Evolutionary conservation across 305 asterid species (phyloP).

Genomic region (Fraxinus velutina): DNA sequence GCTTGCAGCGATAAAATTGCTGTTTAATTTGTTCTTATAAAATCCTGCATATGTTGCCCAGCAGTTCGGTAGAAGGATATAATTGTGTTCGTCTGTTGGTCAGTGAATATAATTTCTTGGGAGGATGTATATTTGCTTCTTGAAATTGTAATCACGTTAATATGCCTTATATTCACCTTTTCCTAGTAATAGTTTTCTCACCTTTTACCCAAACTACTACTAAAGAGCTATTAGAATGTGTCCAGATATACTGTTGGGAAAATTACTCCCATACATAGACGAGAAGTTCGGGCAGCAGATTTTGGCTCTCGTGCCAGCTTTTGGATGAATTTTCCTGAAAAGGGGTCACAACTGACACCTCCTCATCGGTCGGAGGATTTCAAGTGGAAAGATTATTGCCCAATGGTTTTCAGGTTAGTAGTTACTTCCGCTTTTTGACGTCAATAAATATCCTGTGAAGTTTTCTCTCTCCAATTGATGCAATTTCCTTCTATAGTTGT

Average conservation of each 20-base stretch:
- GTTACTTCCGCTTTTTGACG: not conserved
- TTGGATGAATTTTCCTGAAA: slow-evolving; percentile 95
- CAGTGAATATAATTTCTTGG: not conserved
- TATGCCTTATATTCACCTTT: not conserved
- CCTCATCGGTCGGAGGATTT: slow-evolving; percentile 89
- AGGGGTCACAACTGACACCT: slow-evolving; percentile 89
- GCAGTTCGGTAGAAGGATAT: not conserved
- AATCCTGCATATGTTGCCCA: not conserved
- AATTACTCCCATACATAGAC: slow-evolving; percentile 84
- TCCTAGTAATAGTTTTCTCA: not conserved
- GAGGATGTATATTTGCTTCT: slow-evolving; percentile 11
- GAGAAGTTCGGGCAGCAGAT: slow-evolving; percentile 83
- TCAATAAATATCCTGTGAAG: not conserved
- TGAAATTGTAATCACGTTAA: not conserved
- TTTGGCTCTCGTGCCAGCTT: slow-evolving; percentile 87
- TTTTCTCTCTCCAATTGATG: not conserved
- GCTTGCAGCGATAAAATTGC: not conserved
- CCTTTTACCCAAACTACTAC: slow-evolving; percentile 14
- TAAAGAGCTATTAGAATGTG: slow-evolving; percentile 29
- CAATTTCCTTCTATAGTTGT: not conserved
- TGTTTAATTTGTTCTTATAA: not conserved
- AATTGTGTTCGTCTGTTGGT: not conserved
- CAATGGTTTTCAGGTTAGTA: slow-evolving; percentile 95
- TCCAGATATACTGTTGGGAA: slow-evolving; percentile 94
- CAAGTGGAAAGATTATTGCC: slow-evolving; percentile 99